Conservation (phyloP, 1,284 basidiomycete genomes). For the Malassezia sp. region DNA sequence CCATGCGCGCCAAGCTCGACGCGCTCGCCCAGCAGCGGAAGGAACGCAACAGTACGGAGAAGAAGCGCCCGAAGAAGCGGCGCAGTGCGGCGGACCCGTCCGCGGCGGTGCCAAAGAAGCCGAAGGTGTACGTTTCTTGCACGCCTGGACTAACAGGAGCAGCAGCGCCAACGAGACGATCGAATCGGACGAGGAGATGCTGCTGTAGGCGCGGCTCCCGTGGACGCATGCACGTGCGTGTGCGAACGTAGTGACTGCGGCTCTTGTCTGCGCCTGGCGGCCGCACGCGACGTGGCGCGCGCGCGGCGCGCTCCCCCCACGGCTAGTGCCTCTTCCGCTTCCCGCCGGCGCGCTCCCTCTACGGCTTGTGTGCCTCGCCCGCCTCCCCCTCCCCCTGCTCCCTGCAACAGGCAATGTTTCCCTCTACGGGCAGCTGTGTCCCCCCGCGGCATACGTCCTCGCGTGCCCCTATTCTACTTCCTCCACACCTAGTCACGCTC, state of each 20-base stretch:
- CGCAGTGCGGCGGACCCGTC: constrained; percentile 4
- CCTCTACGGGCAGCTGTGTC: too few relatives aligned
- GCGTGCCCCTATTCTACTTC: background rate
- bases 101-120: constrained; percentile 18
- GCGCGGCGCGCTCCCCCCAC: too few relatives aligned
- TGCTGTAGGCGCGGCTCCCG: too few relatives aligned
- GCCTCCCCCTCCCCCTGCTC: too few relatives aligned
- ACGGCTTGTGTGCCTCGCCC: too few relatives aligned
- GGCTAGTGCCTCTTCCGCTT: too few relatives aligned
- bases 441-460: too few relatives aligned
- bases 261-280: background rate
- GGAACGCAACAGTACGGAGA: constrained; percentile 15
- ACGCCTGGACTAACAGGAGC: constrained; percentile 17
- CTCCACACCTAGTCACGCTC: constrained; percentile 40
- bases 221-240: background rate
- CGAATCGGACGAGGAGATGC: constrained; percentile 39
- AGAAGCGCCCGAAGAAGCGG: constrained; percentile 3
- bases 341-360: too few relatives aligned
- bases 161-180: constrained; percentile 30
- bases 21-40: constrained; percentile 9
- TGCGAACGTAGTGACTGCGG: background rate
- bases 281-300: background rate
- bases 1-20: constrained; percentile 12
- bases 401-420: too few relatives aligned
- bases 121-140: constrained; percentile 17